Evolutionary conservation across 768 basidiomycete genomes (phyloP).

Genomic region (Mycena rebaudengoi): DNA sequence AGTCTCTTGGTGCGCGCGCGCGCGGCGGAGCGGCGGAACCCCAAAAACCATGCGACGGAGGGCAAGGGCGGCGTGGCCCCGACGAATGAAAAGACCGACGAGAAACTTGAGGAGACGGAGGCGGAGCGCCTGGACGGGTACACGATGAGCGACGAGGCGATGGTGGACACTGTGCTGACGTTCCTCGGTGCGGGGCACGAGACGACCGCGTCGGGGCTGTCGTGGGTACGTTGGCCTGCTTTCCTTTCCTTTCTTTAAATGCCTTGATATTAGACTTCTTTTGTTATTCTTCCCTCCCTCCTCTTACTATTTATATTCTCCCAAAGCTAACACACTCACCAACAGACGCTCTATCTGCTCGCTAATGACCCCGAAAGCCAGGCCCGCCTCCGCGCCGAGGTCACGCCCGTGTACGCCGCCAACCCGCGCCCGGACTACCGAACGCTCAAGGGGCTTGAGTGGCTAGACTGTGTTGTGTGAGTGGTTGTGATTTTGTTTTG

Average conservation of each 20-base stretch:
- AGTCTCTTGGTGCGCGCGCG: conserved; percentile 56
- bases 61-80: too few relatives aligned
- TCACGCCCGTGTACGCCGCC: conserved; percentile 45
- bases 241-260: background rate
- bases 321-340: too few relatives aligned
- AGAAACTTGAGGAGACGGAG: too few relatives aligned
- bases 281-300: too few relatives aligned
- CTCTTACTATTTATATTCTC: too few relatives aligned
- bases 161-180: conserved; percentile 64
- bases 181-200: conserved; percentile 54
- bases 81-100: too few relatives aligned
- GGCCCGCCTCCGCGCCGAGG: conserved; percentile 59
- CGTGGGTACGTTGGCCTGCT: conserved; percentile 49
- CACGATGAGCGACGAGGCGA: conserved; percentile 53
- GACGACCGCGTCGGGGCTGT: conserved; percentile 57
- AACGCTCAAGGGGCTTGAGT: conserved; percentile 46
- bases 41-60: too few relatives aligned
- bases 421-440: conserved; percentile 48
- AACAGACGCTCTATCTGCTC: conserved; percentile 62
- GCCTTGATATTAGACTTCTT: conserved; percentile 23
- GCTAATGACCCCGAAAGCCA: conserved; percentile 60
- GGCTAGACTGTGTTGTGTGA: conserved; percentile 52
- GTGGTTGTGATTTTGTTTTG: conserved; percentile 5
- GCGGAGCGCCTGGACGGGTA: conserved; percentile 44
- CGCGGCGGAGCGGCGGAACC: conserved; percentile 48